These are phyloP conservation scores for Podila clonocystis DNA, from an alignment of 192 early-diverging fungal genomes.

Conservation along the genomic window DNA sequence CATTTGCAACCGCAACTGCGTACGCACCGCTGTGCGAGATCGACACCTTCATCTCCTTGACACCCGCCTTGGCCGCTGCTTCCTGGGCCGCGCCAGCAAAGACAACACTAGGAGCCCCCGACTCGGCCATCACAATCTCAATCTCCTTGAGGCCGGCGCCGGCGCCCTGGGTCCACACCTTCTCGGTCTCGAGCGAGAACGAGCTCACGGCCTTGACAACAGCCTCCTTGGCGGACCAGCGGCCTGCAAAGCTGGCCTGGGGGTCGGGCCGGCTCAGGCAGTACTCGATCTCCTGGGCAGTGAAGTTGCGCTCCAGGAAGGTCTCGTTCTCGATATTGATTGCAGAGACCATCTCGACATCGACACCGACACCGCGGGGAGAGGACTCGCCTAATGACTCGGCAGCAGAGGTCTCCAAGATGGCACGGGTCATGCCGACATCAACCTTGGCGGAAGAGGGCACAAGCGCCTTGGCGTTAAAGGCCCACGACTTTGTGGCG, in stretches of 20 bases:
- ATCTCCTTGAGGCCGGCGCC: conserved; percentile 92
- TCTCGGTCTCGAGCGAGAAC: conserved; percentile 49
- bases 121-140: conserved; percentile 76
- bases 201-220: conserved; percentile 93
- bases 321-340: conserved; percentile 84
- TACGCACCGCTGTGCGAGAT: conserved; percentile 94
- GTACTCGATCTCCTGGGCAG: conserved; percentile 79
- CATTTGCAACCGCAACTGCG: conserved; percentile 89
- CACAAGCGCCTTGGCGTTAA: conserved; percentile 58
- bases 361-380: conserved; percentile 78
- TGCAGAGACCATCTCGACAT: conserved; percentile 87
- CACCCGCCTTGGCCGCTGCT: conserved; percentile 74
- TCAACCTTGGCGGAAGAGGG: conserved; percentile 55
- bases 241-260: conserved; percentile 88
- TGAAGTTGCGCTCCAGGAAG: conserved; percentile 95
- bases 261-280: conserved; percentile 77
- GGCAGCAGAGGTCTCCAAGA: conserved; percentile 56
- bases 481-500: conserved; percentile 74
- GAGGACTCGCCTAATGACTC: conserved; percentile 46
- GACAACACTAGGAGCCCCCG: conserved; percentile 82
- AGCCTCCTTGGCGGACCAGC: conserved; percentile 97
- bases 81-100: conserved; percentile 86
- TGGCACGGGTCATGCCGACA: conserved; percentile 63
- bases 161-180: conserved; percentile 82
- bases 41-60: conserved; percentile 83